These are phyloP conservation scores for Phylloporus rhodoxanthus DNA, from an alignment of 768 basidiomycete species.

Conservation along the genomic window DNA sequence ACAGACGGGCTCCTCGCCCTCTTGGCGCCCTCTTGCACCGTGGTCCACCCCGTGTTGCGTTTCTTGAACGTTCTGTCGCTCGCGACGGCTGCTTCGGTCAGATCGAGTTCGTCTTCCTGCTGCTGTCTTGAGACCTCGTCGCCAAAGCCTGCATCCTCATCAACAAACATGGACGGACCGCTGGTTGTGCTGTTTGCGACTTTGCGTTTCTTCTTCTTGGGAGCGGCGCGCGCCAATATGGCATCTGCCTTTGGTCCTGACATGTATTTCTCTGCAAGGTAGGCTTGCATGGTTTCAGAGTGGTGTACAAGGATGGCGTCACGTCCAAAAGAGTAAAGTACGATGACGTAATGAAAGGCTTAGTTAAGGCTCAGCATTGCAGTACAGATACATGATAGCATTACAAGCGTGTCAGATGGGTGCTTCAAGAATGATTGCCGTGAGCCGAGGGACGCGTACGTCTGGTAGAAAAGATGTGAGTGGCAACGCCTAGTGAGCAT, in stretches of 20 bases:
- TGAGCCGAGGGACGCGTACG: slow-evolving; percentile 1
- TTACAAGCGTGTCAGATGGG: background rate
- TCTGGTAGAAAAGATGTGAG: slow-evolving; percentile 3
- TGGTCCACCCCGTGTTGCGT: slow-evolving; percentile 64
- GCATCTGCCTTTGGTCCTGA: slow-evolving; percentile 94
- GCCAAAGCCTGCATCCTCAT: slow-evolving; percentile 72
- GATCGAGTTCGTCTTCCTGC: slow-evolving; percentile 48
- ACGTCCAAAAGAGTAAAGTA: too few species aligned
- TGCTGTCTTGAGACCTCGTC: slow-evolving; percentile 41
- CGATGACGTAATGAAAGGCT: too few species aligned
- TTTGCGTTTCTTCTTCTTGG: slow-evolving; percentile 67
- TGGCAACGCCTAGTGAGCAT: background rate
- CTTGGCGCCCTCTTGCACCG: slow-evolving; percentile 47
- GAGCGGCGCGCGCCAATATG: slow-evolving; percentile 64
- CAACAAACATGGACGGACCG: slow-evolving; percentile 39
- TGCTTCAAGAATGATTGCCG: background rate
- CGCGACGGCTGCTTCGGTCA: slow-evolving; percentile 61
- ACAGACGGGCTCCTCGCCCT: slow-evolving; percentile 49
- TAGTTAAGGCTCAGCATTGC: too few species aligned
- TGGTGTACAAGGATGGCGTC: background rate
- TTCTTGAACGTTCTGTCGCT: slow-evolving; percentile 76
- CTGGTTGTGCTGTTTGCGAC: slow-evolving; percentile 24
- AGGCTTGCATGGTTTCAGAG: slow-evolving; percentile 54
- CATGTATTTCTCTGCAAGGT: slow-evolving; percentile 92
- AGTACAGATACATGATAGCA: background rate